These are phyloP conservation scores for Mortierella sp. DNA, from an alignment of 371 early-diverging fungal genomes.

Conservation along the genomic window DNA sequence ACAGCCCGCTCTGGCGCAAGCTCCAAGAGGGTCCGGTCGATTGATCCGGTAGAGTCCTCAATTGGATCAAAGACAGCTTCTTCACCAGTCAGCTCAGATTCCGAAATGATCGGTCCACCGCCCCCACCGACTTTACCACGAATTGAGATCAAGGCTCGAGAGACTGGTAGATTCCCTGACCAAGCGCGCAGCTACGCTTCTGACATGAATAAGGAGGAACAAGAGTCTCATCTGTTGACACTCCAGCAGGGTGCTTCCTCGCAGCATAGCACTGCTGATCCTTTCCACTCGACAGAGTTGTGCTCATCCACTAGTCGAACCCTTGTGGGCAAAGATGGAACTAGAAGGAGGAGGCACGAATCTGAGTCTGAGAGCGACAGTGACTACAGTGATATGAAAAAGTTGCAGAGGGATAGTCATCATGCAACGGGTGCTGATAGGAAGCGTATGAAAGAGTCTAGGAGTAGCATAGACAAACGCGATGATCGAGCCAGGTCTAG, in stretches of 20 bases:
- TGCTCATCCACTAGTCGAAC: no score
- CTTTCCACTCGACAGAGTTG: not conserved
- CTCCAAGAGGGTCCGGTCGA: not conserved
- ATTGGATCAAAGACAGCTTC: not conserved
- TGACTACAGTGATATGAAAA: slow-evolving; percentile 11
- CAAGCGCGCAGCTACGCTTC: not conserved
- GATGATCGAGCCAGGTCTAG: not conserved
- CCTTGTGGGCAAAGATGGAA: no score
- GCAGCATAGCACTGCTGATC: slow-evolving; percentile 11
- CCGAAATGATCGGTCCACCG: not conserved
- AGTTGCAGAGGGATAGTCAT: slow-evolving; percentile 1
- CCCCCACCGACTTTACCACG: not conserved
- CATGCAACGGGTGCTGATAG: not conserved
- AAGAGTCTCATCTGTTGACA: not conserved
- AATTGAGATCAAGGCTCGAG: not conserved
- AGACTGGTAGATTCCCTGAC: slow-evolving; percentile 5
- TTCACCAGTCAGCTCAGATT: not conserved
- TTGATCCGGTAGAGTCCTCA: not conserved
- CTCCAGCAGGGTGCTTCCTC: slow-evolving; percentile 7
- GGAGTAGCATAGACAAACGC: not conserved
- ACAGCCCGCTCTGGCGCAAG: not conserved
- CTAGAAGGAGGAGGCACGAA: no score
- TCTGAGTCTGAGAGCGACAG: slow-evolving; percentile 10
- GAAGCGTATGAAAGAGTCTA: not conserved
- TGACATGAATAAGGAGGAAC: not conserved